Base-by-base conservation (phyloP, 345 rosid species). In the Citrus medica region DNA sequence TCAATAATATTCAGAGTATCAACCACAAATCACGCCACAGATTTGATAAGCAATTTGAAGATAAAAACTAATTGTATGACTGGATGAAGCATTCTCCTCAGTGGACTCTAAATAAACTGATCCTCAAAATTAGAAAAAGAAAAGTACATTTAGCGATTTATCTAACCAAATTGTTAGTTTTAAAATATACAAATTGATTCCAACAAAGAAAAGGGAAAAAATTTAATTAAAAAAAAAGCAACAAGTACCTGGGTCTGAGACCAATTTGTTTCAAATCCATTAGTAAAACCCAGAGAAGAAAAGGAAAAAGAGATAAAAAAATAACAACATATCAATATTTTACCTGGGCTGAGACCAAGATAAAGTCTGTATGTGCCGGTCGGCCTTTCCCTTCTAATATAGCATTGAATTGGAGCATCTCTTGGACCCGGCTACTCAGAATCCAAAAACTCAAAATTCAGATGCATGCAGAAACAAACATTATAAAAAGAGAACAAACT, bases 311-410 rank as follows among this genome's bases (percentile, higher is more conserved):
- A 42, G 48, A 33, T 63, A 12, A 9, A 32, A 32, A 30, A 6
- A 37, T 13, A 5, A 55, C 8, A 38, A 24, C 37, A 63, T 28
- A 2, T 33, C 65, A 71, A 76, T 16, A 58, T 63, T 85, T 46
- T 88, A 95, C 99, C 93, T 70, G 99, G 99, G 78, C 93, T 89
- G 79, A 92, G 82, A 76, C 99, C 96, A 62, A 90, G 92, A 84
- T 89, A 93, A 53, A 95, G 81, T 60, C 83, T 90, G 82, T 75
- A 95, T 7, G 92, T 88, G 4, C 93, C 90, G 67, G 90, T 86
- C 14, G 89, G 85, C 77, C 93, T 86, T 65, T 93, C 97, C 82
- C 99, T 91, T 87, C 79, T 88, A 25, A 95, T 91, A 83, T 84
- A 95, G 87, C 99, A 95, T 69, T 95, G 97, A 80, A 93, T 90